Percentiles rank a stretch among this genome's conserved stretches.
Conservation (phyloP, 108 stramenopile genomes). For the Cyclostephanos invisitatus region DNA sequence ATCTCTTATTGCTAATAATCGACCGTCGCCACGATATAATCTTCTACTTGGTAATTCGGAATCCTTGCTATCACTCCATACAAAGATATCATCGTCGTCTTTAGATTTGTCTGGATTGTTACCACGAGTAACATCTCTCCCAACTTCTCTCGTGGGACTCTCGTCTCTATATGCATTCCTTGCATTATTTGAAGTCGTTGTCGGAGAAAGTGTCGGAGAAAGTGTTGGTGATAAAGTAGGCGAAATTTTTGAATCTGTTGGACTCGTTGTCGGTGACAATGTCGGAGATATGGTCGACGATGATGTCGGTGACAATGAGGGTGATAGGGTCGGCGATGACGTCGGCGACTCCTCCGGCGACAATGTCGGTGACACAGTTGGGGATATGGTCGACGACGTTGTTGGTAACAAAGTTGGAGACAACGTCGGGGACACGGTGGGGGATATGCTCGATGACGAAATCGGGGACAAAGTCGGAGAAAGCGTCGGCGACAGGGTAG, state of each 20-base stretch:
- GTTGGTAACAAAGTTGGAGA: not conserved
- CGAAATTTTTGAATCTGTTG: not conserved
- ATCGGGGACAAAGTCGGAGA: no score
- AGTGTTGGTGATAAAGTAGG: not conserved
- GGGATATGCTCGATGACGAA: no score
- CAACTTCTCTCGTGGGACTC: not conserved
- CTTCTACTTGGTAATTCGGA: not conserved
- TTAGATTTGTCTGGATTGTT: not conserved
- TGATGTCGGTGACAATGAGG: not conserved
- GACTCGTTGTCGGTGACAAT: not conserved
- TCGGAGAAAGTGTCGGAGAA: not conserved
- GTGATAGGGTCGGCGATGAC: not conserved
- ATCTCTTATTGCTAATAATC: not conserved
- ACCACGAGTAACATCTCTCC: not conserved
- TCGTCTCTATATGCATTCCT: not conserved
- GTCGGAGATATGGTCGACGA: not conserved
- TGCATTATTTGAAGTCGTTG: not conserved
- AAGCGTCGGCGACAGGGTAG: no score
- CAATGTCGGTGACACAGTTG: not conserved
- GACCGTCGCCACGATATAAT: not conserved
- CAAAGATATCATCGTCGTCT: constrained; percentile 11
- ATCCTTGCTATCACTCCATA: not conserved
- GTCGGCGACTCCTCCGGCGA: not conserved
- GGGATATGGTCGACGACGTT: not conserved
- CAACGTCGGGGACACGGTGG: not conserved